Conservation (phyloP, 805 yeast genomes). For the Vanderwaltozyma polyspora region DNA sequence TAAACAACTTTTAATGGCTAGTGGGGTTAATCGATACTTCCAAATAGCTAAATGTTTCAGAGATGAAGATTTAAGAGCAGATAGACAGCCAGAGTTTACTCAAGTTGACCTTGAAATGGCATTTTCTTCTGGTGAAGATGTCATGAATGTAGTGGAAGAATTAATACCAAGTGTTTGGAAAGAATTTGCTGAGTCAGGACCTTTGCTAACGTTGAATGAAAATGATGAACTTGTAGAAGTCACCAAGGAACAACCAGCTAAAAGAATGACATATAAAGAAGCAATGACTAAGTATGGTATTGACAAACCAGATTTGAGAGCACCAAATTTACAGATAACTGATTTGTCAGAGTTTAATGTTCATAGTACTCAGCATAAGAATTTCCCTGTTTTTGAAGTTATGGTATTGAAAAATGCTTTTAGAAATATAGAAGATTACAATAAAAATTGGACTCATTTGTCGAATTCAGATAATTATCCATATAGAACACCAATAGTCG, state of each 20-base stretch:
- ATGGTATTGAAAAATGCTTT: constrained; percentile 48
- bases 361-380: constrained; percentile 26
- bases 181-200: constrained; percentile 17
- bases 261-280: constrained; percentile 48
- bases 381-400: constrained; percentile 65
- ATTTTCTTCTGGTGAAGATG: constrained; percentile 59
- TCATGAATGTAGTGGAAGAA: constrained; percentile 50
- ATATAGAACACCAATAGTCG: constrained; percentile 46
- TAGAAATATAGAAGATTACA: constrained; percentile 19
- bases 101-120: constrained; percentile 95
- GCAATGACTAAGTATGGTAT: constrained; percentile 73
- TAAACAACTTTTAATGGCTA: constrained; percentile 88
- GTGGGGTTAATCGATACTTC: constrained; percentile 77
- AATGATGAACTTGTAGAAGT: constrained; percentile 13
- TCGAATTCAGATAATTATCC: constrained; percentile 36
- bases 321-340: constrained; percentile 38
- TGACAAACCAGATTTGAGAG: constrained; percentile 86
- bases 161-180: constrained; percentile 49
- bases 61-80: constrained; percentile 90
- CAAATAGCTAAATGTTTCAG: constrained; percentile 92
- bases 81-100: constrained; percentile 95
- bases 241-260: constrained; percentile 20
- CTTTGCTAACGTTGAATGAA: constrained; percentile 22
- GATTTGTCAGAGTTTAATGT: constrained; percentile 36
- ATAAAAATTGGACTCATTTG: constrained; percentile 29